phyloP scores from a whole-genome alignment of 768 basidiomycete species.

The Zangia roseola region DNA sequence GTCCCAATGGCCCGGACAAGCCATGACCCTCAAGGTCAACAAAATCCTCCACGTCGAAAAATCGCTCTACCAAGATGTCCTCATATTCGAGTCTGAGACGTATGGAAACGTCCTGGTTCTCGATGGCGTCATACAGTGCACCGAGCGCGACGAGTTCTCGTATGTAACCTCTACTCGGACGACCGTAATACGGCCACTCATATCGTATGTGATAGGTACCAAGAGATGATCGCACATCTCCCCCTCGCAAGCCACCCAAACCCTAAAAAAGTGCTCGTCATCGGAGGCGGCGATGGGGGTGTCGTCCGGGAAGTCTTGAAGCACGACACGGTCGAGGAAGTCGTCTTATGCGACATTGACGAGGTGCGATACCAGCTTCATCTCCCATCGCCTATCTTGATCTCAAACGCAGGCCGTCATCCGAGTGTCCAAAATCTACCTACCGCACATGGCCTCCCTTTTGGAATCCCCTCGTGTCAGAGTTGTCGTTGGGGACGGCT shows the following conservation, averaged over 20 bases:
- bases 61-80: constrained; percentile 93
- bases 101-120: constrained; percentile 97
- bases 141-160: constrained; percentile 99
- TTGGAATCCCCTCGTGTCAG: constrained; percentile 78
- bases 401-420: constrained; percentile 69
- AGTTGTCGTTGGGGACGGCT: constrained; percentile 90
- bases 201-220: constrained; percentile 60
- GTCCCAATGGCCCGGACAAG: constrained; percentile 96
- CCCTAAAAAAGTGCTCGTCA: constrained; percentile 93
- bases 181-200: not conserved
- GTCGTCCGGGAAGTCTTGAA: constrained; percentile 97
- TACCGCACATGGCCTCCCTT: constrained; percentile 91
- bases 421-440: constrained; percentile 88
- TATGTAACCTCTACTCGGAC: constrained; percentile 40
- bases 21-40: constrained; percentile 95
- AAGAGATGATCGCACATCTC: constrained; percentile 98
- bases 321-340: constrained; percentile 85
- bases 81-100: constrained; percentile 94
- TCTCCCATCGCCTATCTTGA: not conserved
- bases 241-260: constrained; percentile 96
- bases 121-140: constrained; percentile 95
- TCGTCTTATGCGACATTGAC: constrained; percentile 97
- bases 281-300: constrained; percentile 97
- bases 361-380: constrained; percentile 51
- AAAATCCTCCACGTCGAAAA: constrained; percentile 93